Conservation (phyloP, 805 yeast genomes). For the Wickerhamiella occidentalis region DNA sequence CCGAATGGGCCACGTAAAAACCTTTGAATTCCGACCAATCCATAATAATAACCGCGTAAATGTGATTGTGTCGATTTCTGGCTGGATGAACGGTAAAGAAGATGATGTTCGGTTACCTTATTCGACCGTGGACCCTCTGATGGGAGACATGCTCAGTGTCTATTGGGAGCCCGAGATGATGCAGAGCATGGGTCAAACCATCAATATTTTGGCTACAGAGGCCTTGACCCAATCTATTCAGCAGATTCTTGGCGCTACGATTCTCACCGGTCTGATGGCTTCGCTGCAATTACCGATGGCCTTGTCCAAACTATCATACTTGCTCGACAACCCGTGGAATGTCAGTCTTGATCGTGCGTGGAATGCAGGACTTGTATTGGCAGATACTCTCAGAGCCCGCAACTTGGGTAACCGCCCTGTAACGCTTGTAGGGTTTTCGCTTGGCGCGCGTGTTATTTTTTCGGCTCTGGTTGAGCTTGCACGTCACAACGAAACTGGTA, state of each 20-base stretch:
- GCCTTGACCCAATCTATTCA: conserved; percentile 86
- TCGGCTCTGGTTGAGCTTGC: conserved; percentile 83
- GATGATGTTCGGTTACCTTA: conserved; percentile 96
- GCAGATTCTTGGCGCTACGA: conserved; percentile 86
- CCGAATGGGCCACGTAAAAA: conserved; percentile 82
- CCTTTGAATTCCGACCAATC: conserved; percentile 86
- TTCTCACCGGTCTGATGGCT: conserved; percentile 79
- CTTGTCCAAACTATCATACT: conserved; percentile 73
- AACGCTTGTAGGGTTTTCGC: conserved; percentile 82
- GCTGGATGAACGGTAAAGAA: conserved; percentile 92
- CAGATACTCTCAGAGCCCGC: conserved; percentile 77
- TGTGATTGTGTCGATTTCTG: conserved; percentile 77
- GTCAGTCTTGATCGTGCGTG: conserved; percentile 95
- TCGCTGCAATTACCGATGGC: conserved; percentile 90
- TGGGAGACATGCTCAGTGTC: conserved; percentile 89
- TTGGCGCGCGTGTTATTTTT: conserved; percentile 85
- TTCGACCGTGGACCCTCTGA: conserved; percentile 91
- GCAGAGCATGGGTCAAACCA: conserved; percentile 91
- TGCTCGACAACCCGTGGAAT: conserved; percentile 95
- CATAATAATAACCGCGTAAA: conserved; percentile 85
- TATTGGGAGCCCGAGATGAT: conserved; percentile 98
- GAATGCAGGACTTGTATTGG: conserved; percentile 84
- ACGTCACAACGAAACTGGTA: conserved; percentile 71
- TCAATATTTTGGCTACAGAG: conserved; percentile 84
- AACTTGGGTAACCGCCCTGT: conserved; percentile 88